Evolutionary conservation across 768 basidiomycete species (phyloP), one percentile per base, ranked within the genome.

Genomic region (Podaxis sp.): DNA sequence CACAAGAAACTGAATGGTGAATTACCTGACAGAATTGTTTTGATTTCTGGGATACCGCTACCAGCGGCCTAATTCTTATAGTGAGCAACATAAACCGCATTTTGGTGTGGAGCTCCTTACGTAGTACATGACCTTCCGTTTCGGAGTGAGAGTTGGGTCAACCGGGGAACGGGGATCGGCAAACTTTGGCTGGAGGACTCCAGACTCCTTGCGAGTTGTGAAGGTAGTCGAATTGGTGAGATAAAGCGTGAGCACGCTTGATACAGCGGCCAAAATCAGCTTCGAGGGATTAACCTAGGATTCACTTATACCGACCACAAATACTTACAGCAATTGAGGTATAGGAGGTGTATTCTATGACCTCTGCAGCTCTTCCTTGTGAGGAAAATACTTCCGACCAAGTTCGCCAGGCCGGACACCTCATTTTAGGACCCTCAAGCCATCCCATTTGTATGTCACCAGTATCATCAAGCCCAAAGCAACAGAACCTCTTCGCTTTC

Each of bases 21-120:
- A 74, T 46, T 65, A 87, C 91, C 93, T 53, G 90, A 92, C 47
- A 96, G 79, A 59, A 96, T 94, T 0, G 91, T 92, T 72, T 99
- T 99, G 71, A 99, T 89, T 73, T 99, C 96, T 0, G 95, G 95
- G 59, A 98, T 95, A 51, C 97, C 97, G 68, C 90, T 92, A 18
- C 97, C 97, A 18, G 94, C 93, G 9, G 97, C 93, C 89, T 91
- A 66, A 0, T 32, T 42, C 9, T 36, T 48, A 32, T 55, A 42
- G 55, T 50, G 58, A 62, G 68, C 11, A 62, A 54, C 53, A 9
- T 46, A 16, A 48, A 54, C 10, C 37, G 57, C 32, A 9, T 7
- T 28, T 50, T 4, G 28, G 32, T 38, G 21, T 16, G n/a, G 44
- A 14, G 47, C 57, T 40, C 9, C 89, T 28, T 72, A 92, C 93